Base-by-base conservation (phyloP, 352 stramenopile genomes). In the Poterioochromonas sp. region DNA sequence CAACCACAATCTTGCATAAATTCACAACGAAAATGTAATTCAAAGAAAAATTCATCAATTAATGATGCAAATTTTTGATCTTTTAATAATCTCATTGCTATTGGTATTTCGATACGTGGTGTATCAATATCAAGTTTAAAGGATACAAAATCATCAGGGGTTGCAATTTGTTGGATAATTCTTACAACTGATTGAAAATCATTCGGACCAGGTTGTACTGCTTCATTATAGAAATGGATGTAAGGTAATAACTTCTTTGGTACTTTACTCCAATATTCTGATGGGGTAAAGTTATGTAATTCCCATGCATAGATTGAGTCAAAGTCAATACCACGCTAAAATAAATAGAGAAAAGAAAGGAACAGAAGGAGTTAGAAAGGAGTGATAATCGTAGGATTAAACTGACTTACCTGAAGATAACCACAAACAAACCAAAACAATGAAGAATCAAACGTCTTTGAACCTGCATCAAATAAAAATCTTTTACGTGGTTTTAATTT, bases 31-130 rank as follows among this genome's bases (percentile, higher is more conserved):
- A 73, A 73, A 53, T 73, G 63, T 34, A 73, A 34, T 34, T 73
- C 63, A 53, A 73, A 73, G 63, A 73, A 73, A 53, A 73, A 73
- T 29, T 73, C 63, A 53, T 73, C 63, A 29, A 73, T 53, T 11
- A 44, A 53, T 53, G 41, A 11, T 22, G 63, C 63, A 29, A 73
- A 29, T 29, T 73, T 29, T 35, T 11, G 22, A 53, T 73, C 34
- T 8, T 5, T n/a, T 26, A 44, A 2, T n/a, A 73, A 11, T 53
- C 44, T 2, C 22, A 73, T 44, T 8, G 63, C 63, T 2, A 73
- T 73, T 22, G 63, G 63, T 29, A 44, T 44, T 53, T 73, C 63
- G 29, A 73, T 53, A 26, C 44, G 11, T 32, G 63, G 63, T n/a
- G 37, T 44, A 53, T 73, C 63, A 53, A 73, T 73, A 47, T 73